A percentile compares a stretch with the other conserved stretches of the same genome.
These are phyloP conservation scores for Mallotus nudiflorus DNA, from an alignment of 345 rosid genomes.

Conservation along the genomic window DNA sequence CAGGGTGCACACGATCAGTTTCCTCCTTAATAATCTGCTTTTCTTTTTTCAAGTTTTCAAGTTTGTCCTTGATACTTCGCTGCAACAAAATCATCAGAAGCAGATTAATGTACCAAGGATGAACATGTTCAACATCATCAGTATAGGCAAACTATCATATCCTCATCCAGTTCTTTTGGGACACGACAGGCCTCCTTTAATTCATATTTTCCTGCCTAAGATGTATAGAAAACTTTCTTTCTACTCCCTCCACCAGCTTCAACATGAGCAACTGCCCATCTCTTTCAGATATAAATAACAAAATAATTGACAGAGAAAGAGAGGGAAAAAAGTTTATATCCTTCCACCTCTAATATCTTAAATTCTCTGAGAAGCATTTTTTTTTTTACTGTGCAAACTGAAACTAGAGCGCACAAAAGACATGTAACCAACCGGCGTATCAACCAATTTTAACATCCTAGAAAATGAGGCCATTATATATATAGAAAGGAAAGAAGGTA, in stretches of 20 bases:
- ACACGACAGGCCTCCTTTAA: background rate
- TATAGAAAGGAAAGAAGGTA: background rate
- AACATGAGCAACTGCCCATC: background rate
- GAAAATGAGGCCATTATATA: background rate
- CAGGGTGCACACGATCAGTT: slow-evolving; percentile 64
- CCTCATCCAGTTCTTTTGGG: background rate
- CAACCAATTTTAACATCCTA: background rate
- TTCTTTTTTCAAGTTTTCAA: slow-evolving; percentile 69
- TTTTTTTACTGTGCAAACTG: background rate
- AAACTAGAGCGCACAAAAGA: background rate
- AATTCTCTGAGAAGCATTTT: background rate
- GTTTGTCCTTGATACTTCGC: slow-evolving; percentile 89
- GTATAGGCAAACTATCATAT: background rate
- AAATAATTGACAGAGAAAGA: background rate
- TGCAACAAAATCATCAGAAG: slow-evolving; percentile 35
- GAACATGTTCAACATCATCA: background rate
- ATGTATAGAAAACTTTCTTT: background rate
- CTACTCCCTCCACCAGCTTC: background rate
- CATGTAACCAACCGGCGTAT: background rate
- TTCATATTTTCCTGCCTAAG: background rate
- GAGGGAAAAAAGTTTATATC: too few relatives aligned
- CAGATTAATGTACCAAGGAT: background rate
- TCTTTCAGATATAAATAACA: background rate
- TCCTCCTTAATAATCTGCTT: slow-evolving; percentile 62
- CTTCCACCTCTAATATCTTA: background rate